Conservation (phyloP, 2,329 filamentous ascomycete species). For the Hypoxylon sp. region DNA sequence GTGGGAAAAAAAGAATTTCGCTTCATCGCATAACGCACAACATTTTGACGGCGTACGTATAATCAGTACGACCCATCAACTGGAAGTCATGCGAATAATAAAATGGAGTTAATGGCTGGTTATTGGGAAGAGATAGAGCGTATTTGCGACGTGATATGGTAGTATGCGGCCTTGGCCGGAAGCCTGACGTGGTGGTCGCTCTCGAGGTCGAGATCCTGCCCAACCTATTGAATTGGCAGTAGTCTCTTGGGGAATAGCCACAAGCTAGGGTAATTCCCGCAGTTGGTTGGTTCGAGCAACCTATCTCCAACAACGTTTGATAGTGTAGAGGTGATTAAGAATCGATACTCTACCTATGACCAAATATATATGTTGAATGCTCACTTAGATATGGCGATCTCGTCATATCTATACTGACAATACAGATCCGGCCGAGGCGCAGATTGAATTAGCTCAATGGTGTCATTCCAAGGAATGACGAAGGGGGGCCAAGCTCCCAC, state of each 20-base stretch:
- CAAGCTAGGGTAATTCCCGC: slow-evolving; percentile 1
- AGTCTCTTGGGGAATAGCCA: background rate
- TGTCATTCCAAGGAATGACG: slow-evolving; percentile 24
- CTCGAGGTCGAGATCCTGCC: slow-evolving; percentile 21
- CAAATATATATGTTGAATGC: slow-evolving; percentile 8
- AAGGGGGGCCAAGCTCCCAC: slow-evolving; percentile 32
- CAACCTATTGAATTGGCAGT: slow-evolving; percentile 15
- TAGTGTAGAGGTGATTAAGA: background rate
- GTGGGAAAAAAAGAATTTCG: slow-evolving; percentile 12
- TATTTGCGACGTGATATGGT: slow-evolving; percentile 33
- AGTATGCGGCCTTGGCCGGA: slow-evolving; percentile 31
- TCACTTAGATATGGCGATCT: slow-evolving; percentile 5
- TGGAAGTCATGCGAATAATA: background rate
- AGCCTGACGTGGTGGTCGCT: slow-evolving; percentile 30
- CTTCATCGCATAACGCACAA: slow-evolving; percentile 4
- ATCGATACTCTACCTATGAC: background rate
- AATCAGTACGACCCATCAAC: background rate
- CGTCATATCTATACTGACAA: slow-evolving; percentile 5
- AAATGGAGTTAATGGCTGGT: background rate
- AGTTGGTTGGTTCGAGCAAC: slow-evolving; percentile 13
- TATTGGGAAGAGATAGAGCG: slow-evolving; percentile 11
- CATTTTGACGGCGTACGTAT: slow-evolving; percentile 6
- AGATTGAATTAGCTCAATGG: slow-evolving; percentile 36
- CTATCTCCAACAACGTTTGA: background rate
- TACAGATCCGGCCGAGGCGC: slow-evolving; percentile 6